A percentile compares a stretch with the other conserved stretches of the same genome.
These are phyloP conservation scores for Suillus tomentosus DNA, from an alignment of 768 basidiomycete genomes.

Conservation along the genomic window DNA sequence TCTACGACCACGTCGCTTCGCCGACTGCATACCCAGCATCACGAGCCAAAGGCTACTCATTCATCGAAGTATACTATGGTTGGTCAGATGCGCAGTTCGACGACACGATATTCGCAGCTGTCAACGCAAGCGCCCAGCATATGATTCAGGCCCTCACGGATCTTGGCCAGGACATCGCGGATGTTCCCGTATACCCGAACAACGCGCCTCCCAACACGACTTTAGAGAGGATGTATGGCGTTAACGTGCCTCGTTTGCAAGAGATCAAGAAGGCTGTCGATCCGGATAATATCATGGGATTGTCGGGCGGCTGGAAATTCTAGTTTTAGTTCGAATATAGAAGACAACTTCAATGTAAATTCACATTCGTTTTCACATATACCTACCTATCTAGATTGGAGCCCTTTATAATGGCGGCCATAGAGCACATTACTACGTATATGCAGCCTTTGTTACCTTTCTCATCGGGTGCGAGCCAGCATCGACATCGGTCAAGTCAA, in stretches of 20 bases:
- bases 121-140: not conserved
- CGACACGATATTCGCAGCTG: not conserved
- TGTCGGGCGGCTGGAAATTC: conserved; percentile 1
- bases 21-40: conserved; percentile 47
- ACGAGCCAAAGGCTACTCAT: conserved; percentile 21
- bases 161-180: not conserved
- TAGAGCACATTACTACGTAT: not conserved
- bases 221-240: not conserved
- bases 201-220: not conserved
- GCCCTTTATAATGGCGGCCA: not conserved
- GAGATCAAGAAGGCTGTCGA: not conserved
- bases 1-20: conserved; percentile 38
- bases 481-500: too few species aligned
- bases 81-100: not conserved
- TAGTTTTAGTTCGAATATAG: not conserved
- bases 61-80: not conserved
- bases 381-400: not conserved
- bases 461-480: too few species aligned
- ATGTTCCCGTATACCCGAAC: not conserved
- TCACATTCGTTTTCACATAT: not conserved
- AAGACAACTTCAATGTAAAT: not conserved
- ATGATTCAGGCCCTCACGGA: not conserved
- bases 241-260: not conserved
- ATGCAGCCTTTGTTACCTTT: too few species aligned
- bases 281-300: not conserved